Evolutionary conservation across 2,329 filamentous ascomycete species (phyloP), one percentile per base, ranked within the genome.

Genomic region (Sporothrix pseudoabietina): DNA sequence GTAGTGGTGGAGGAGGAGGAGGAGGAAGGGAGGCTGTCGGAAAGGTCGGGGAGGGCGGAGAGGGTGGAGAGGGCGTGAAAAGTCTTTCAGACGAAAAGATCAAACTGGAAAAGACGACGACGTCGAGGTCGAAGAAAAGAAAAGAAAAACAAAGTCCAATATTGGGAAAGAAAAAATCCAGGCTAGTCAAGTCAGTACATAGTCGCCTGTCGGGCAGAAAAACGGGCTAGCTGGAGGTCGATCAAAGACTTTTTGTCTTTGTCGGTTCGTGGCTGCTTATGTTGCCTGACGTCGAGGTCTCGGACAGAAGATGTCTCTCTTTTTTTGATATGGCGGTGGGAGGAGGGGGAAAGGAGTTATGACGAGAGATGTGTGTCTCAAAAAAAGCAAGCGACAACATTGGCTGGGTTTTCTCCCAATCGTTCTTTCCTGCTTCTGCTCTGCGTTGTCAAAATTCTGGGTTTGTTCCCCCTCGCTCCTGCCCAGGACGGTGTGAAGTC

Each of bases 351-450:
- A 52, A n/a, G 54, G 26, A 63, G 14, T 30, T 9, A 14, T n/a
- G 49, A 59, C n/a, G 65, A 71, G 41, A 69, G n/a, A 35, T 8
- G 35, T 44, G 39, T 30, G 39, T 47, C n/a, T 22, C 16, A 41
- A 52, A 52, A 49, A 71, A 57, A 71, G 52, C 57, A 73, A 71
- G 72, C 49, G 26, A 55, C 69, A 54, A 59, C 57, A 73, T 61
- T 71, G 69, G 72, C 61, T 68, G 61, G 39, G 3, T 61, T 39
- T 61, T 41, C 10, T 10, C 61, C 3, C 61, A 26, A 47, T 66
- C 59, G 61, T 66, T 66, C 61, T 66, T 66, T 47, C 61, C 61
- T 30, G 10, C 47, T 35, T 39, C 9, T 39, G 26, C 12, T 22
- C 41, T 66, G 69, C 44, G 44, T 55, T 44, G 57, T 30, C n/a